Conservation (phyloP, 2,329 filamentous ascomycete species). For the Curvularia eragrostidis region DNA sequence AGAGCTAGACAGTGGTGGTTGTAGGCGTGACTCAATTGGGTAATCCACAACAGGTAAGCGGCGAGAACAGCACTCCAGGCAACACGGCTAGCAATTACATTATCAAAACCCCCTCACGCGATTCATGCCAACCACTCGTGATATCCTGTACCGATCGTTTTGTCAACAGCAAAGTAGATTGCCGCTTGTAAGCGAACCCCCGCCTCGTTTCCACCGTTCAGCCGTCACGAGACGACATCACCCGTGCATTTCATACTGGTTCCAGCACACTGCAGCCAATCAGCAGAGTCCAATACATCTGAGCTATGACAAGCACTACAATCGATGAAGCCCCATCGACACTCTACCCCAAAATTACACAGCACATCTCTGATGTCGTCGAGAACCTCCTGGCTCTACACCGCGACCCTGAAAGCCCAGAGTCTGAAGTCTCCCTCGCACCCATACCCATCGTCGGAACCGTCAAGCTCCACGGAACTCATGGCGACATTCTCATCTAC, state of each 20-base stretch:
- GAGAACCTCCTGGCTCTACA: constrained; percentile 23
- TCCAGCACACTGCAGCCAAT: background rate
- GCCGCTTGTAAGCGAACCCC: background rate
- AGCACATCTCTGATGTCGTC: constrained; percentile 25
- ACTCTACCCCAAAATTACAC: constrained; percentile 42
- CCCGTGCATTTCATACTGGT: background rate
- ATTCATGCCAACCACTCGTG: background rate
- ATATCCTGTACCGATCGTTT: background rate
- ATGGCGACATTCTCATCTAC: constrained; percentile 39
- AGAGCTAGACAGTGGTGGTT: background rate
- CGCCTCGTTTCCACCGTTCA: background rate
- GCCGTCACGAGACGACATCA: background rate
- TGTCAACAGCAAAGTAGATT: background rate
- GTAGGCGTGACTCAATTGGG: background rate
- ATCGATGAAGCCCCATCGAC: constrained; percentile 17
- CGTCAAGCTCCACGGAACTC: constrained; percentile 45
- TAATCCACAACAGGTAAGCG: background rate
- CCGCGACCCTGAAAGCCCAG: constrained; percentile 7
- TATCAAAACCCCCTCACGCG: background rate
- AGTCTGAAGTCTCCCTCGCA: background rate
- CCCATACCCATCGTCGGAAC: constrained; percentile 36
- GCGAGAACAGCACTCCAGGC: background rate
- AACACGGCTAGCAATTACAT: background rate
- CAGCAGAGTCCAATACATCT: background rate
- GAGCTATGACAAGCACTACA: background rate